These are phyloP conservation scores for Amauroascus verrucosus DNA, from an alignment of 2,329 filamentous ascomycete genomes.

Conservation along the genomic window DNA sequence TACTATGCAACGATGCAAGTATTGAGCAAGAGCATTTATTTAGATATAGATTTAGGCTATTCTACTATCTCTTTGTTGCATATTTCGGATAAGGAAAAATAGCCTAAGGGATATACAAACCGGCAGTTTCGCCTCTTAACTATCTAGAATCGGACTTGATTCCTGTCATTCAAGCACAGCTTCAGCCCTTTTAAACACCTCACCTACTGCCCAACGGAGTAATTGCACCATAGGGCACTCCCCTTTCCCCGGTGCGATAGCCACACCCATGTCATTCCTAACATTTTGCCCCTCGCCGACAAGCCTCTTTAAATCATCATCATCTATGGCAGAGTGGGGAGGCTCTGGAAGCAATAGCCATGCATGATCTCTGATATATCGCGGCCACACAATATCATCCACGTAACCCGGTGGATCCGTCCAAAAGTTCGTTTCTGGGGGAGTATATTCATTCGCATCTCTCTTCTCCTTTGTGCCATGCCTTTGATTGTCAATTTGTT, in stretches of 20 bases:
- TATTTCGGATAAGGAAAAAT: constrained; percentile 1
- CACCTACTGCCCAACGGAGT: constrained; percentile 58
- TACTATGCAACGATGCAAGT: neutral
- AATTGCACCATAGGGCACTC: constrained; percentile 52
- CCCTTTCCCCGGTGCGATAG: constrained; percentile 41
- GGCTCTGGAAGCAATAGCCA: constrained; percentile 68
- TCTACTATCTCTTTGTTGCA: neutral
- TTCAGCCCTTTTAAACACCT: constrained; percentile 38
- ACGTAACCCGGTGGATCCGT: constrained; percentile 88
- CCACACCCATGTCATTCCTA: constrained; percentile 39
- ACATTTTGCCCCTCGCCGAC: constrained; percentile 28
- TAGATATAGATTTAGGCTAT: neutral
- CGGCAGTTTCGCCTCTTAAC: neutral
- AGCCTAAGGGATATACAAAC: neutral
- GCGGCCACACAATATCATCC: constrained; percentile 90
- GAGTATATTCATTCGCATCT: constrained; percentile 23
- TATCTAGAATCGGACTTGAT: neutral
- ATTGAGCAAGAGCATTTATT: neutral
- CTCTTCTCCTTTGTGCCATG: constrained; percentile 1
- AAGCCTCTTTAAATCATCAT: constrained; percentile 23
- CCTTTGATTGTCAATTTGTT: neutral
- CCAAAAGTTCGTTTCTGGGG: constrained; percentile 68
- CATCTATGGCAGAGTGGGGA: constrained; percentile 19
- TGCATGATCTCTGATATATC: constrained; percentile 70
- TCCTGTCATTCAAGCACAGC: neutral